These are phyloP conservation scores for Ogataea parapolymorpha DNA, from an alignment of 805 yeast genomes.

Conservation along the genomic window DNA sequence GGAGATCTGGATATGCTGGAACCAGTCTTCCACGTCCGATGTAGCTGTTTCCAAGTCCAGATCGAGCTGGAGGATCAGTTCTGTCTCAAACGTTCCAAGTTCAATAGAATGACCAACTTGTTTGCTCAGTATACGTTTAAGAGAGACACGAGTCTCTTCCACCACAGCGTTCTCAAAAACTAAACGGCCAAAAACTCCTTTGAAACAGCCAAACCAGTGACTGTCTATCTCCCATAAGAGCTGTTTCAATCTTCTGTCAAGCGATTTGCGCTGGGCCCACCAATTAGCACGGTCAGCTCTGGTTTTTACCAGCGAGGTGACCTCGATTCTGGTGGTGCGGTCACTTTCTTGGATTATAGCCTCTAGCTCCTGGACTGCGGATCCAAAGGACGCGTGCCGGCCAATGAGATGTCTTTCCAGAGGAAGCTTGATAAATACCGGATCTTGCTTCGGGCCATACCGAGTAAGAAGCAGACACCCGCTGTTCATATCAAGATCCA, in stretches of 20 bases:
- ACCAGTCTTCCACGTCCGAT: constrained; percentile 53
- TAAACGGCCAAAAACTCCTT: constrained; percentile 51
- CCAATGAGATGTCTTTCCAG: constrained; percentile 46
- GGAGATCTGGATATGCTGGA: constrained; percentile 60
- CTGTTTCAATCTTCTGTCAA: constrained; percentile 54
- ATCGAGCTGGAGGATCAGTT: constrained; percentile 50
- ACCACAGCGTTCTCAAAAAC: constrained; percentile 27
- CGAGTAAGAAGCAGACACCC: constrained; percentile 51
- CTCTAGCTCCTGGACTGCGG: constrained; percentile 44
- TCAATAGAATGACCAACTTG: constrained; percentile 18
- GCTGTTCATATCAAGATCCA: constrained; percentile 56
- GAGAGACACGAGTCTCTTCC: constrained; percentile 34
- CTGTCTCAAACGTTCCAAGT: constrained; percentile 17
- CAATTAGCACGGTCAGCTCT: constrained; percentile 62
- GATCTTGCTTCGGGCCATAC: constrained; percentile 14
- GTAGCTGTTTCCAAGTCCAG: constrained; percentile 29
- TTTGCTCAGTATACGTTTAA: constrained; percentile 40
- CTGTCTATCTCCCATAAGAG: constrained; percentile 58
- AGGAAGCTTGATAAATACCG: constrained; percentile 53
- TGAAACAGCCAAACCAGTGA: constrained; percentile 77
- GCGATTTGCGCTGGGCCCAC: constrained; percentile 69
- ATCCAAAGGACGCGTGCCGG: constrained; percentile 42
- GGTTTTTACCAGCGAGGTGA: constrained; percentile 50
- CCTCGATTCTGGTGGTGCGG: constrained; percentile 49
- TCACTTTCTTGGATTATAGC: constrained; percentile 61